phyloP scores from a whole-genome alignment of 1,284 basidiomycete species.

The Austropuccinia psidii region DNA sequence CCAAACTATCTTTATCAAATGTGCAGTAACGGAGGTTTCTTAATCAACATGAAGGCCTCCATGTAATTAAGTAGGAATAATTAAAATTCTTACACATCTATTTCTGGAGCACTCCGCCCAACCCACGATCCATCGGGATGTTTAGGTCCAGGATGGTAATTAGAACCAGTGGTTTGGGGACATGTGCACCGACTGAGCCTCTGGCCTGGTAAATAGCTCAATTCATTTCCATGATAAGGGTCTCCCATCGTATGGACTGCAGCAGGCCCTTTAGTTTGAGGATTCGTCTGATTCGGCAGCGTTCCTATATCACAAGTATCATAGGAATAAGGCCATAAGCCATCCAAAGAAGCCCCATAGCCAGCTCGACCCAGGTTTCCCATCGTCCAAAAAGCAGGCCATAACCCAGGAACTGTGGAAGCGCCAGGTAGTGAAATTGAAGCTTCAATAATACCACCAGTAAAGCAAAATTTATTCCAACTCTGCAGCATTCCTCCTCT shows the following conservation, averaged over 20 bases:
- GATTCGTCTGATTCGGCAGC: conserved; percentile 62
- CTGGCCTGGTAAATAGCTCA: conserved; percentile 53
- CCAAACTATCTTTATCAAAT: conserved; percentile 39
- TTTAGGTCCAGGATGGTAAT: conserved; percentile 50
- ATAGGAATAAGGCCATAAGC: conserved; percentile 66
- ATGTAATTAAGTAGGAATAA: background rate
- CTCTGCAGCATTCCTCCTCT: conserved; percentile 53
- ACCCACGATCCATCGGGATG: conserved; percentile 43
- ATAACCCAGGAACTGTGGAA: conserved; percentile 52
- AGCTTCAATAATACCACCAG: conserved; percentile 63
- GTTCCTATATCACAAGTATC: conserved; percentile 72
- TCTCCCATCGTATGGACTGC: conserved; percentile 40
- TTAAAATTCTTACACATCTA: conserved; percentile 44
- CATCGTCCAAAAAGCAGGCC: conserved; percentile 83
- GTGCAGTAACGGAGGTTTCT: background rate
- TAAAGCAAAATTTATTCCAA: conserved; percentile 82
- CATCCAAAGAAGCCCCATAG: conserved; percentile 70
- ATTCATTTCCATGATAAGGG: conserved; percentile 40
- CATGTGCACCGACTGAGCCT: conserved; percentile 51
- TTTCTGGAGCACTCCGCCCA: conserved; percentile 47
- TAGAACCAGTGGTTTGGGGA: conserved; percentile 37
- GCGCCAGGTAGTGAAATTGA: conserved; percentile 72
- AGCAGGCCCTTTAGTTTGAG: conserved; percentile 41
- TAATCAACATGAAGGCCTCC: background rate
- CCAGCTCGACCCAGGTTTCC: conserved; percentile 80